Percentiles rank a stretch among this genome's conserved stretches.
Evolutionary conservation across 257 asterid species (phyloP).

Genomic region (Solanum corneliomulleri): DNA sequence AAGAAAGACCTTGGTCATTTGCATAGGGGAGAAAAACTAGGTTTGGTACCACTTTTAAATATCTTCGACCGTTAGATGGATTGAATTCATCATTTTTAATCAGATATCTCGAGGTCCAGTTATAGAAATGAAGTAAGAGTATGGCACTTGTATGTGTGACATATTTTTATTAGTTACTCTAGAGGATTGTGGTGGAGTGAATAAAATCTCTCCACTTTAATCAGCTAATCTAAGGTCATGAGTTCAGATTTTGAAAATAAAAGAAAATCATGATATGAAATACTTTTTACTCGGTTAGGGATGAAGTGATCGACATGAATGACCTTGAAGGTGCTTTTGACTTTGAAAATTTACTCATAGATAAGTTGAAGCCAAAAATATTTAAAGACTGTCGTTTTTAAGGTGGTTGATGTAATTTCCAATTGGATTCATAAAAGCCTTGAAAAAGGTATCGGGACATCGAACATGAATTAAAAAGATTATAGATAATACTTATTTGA

Average conservation of each 20-base stretch:
- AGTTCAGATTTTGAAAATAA: neutral
- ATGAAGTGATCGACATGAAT: no score
- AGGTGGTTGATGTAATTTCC: neutral
- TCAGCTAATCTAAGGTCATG: neutral
- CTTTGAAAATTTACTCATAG: neutral
- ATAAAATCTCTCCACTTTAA: neutral
- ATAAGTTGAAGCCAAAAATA: neutral
- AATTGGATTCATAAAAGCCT: neutral
- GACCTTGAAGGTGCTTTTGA: no score
- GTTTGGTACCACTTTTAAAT: neutral
- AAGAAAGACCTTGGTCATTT: neutral
- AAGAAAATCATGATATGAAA: neutral
- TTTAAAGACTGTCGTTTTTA: neutral
- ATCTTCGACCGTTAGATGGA: neutral
- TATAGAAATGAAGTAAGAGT: neutral
- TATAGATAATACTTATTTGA: no score
- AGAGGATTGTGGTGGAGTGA: neutral
- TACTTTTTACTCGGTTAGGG: no score
- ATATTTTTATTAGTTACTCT: neutral
- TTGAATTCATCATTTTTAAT: neutral
- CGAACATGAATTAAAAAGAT: neutral
- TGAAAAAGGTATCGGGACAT: neutral
- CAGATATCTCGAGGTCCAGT: neutral
- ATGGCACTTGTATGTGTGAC: neutral
- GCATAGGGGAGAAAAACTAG: no score